Percentiles rank a stretch among this genome's conserved stretches.
phyloP scores from a whole-genome alignment of 2,329 filamentous ascomycete species.

The Sphaerulina vaccinii region DNA sequence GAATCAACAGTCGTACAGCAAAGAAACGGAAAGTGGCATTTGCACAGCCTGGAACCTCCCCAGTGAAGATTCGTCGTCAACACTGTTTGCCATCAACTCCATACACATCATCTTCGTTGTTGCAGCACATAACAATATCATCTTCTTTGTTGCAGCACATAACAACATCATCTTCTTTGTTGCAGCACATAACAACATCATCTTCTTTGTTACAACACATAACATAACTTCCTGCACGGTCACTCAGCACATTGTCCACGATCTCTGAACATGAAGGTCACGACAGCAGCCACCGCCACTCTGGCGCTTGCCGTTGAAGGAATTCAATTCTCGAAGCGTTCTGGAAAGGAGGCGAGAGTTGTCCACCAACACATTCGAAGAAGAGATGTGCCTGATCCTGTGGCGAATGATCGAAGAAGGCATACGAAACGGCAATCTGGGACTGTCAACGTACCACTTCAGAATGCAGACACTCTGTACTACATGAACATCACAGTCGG shows the following conservation, averaged over 20 bases:
- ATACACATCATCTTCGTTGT: background rate
- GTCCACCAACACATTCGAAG: conserved; percentile 53
- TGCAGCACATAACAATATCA: too few relatives aligned
- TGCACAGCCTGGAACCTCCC: background rate
- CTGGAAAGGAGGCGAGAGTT: conserved; percentile 32
- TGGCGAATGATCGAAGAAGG: conserved; percentile 47
- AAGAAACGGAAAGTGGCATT: background rate
- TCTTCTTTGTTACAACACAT: background rate
- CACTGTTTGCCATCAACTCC: background rate
- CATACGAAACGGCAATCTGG: conserved; percentile 36
- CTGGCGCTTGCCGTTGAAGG: conserved; percentile 2
- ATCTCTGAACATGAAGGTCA: conserved; percentile 8
- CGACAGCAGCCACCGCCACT: conserved; percentile 1
- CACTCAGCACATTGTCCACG: too few relatives aligned
- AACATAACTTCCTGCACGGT: too few relatives aligned
- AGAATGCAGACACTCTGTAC: conserved; percentile 60
- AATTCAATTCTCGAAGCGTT: conserved; percentile 1
- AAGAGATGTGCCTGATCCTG: conserved; percentile 45
- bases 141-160: background rate
- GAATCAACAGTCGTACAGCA: background rate
- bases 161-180: background rate
- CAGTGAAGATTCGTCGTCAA: background rate
- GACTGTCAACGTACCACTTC: conserved; percentile 43
- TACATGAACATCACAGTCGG: conserved; percentile 58
- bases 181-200: background rate